Base-by-base conservation (phyloP, 2,329 filamentous ascomycete genomes). In the Fusarium mexicanum region DNA sequence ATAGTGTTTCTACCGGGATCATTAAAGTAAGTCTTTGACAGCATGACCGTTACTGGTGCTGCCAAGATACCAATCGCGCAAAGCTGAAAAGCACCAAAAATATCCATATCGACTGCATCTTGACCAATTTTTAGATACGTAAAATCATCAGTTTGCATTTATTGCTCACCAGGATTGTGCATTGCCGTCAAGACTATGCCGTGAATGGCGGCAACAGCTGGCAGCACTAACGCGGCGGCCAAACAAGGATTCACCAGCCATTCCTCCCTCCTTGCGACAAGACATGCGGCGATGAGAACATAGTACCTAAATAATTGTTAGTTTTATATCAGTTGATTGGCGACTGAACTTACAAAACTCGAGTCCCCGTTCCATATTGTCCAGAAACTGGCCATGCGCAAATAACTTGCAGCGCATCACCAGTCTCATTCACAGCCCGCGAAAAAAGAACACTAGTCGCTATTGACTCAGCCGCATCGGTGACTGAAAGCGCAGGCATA, bases 61-160 rank as follows among this genome's bases (percentile, higher is more conserved):
- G 90, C 89, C 8, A 93, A 75, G 22, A 92, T 90, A 18, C 90
- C 91, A 43, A 93, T 90, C 0, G 91, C 86, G 67, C 91, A 93
- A 1, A 92, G 79, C 72, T 93, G 91, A 70, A 93, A 92, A 14
- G 90, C 90, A 3, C 91, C 91, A 64, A 88, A 93, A 8, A 93
- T 84, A 73, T 93, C 91, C 87, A 93, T 89, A 75, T 93, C 91
- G 20, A 92, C 86, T 20, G 89, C 91, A 59, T 83, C 90, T 91
- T 12, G 11, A 2, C 9, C 4, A 0, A 5, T 22, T 22, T 0
- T 41, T 14, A 41, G 38, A 22, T 22, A 3, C 0, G 12, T 14
- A 41, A 9, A 14, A 6, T 41, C 14, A 12, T 38, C 0, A 12
- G 2, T 6, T 11, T 16, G 10, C 3, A 3, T 2, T 8, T 22